These are phyloP conservation scores for Pharnaceum exiguum DNA, from an alignment of 148 eudicot species.

Conservation along the genomic window DNA sequence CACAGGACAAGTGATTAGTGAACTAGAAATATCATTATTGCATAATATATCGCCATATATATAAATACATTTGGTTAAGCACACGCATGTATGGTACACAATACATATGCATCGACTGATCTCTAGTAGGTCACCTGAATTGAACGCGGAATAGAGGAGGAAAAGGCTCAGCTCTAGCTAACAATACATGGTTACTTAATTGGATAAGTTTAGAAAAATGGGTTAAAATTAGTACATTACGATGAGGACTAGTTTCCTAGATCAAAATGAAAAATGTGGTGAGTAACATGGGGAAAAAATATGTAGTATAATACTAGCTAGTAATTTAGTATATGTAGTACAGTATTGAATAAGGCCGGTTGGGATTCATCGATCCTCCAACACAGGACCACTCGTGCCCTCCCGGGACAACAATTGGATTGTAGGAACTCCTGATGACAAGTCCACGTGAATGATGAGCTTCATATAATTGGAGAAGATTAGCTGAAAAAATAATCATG, in stretches of 20 bases:
- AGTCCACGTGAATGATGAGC: conserved; percentile 10
- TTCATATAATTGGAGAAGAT: too few relatives aligned
- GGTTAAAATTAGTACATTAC: conserved; percentile 8
- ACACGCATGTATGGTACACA: conserved; percentile 22
- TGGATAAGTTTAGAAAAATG: not conserved
- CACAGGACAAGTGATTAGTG: too few relatives aligned
- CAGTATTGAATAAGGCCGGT: conserved; percentile 29
- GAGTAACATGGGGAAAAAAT: not conserved
- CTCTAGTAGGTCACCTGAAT: conserved; percentile 5
- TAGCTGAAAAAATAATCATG: not conserved
- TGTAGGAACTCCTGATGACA: too few relatives aligned
- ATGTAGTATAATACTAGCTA: too few relatives aligned
- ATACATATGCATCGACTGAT: conserved; percentile 16
- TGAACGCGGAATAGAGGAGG: not conserved
- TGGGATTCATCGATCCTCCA: conserved; percentile 22
- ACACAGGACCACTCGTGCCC: conserved; percentile 23
- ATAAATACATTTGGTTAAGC: conserved; percentile 3
- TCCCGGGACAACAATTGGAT: not conserved
- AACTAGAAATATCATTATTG: conserved; percentile 5
- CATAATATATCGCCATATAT: conserved; percentile 16
- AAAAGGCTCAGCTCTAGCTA: conserved; percentile 3
- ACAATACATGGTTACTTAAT: too few relatives aligned
- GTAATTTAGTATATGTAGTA: too few relatives aligned
- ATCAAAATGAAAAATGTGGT: not conserved
- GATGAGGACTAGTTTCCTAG: conserved; percentile 8